Percentiles rank a stretch among this genome's conserved stretches.
Conservation (phyloP, 2,329 filamentous ascomycete genomes). For the Sordariomycetes sp. region DNA sequence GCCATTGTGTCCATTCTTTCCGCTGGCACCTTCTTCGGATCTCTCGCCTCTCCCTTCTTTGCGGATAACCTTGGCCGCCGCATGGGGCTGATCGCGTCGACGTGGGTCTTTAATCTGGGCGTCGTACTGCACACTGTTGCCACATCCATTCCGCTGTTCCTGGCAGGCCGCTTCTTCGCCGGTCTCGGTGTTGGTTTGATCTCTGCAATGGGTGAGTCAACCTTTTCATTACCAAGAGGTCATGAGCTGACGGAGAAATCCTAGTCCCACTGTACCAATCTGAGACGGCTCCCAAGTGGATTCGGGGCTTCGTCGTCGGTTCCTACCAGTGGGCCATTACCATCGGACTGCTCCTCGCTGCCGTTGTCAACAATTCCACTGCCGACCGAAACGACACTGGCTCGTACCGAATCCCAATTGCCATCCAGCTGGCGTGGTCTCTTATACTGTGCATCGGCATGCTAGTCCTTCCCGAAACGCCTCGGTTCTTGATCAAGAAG, state of each 20-base stretch:
- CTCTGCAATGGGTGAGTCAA: slow-evolving; percentile 43
- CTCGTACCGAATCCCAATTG: slow-evolving; percentile 50
- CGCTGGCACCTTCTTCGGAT: slow-evolving; percentile 65
- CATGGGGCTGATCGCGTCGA: slow-evolving; percentile 45
- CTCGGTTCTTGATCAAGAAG: slow-evolving; percentile 54
- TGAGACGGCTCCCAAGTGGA: slow-evolving; percentile 60
- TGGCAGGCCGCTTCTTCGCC: slow-evolving; percentile 60
- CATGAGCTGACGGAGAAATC: background rate
- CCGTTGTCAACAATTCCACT: slow-evolving; percentile 53
- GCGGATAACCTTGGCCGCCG: slow-evolving; percentile 56
- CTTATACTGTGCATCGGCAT: slow-evolving; percentile 52
- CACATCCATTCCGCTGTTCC: slow-evolving; percentile 46
- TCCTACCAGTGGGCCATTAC: slow-evolving; percentile 60
- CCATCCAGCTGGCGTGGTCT: slow-evolving; percentile 55
- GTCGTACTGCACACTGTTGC: slow-evolving; percentile 54
- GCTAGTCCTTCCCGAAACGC: slow-evolving; percentile 57
- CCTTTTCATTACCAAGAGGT: too few species aligned
- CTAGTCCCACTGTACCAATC: slow-evolving; percentile 58
- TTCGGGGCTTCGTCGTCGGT: slow-evolving; percentile 57
- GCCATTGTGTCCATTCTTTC: slow-evolving; percentile 64
- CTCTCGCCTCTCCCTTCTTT: slow-evolving; percentile 46
- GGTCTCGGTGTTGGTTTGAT: slow-evolving; percentile 63
- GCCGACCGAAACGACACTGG: slow-evolving; percentile 36
- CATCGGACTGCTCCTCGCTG: slow-evolving; percentile 52
- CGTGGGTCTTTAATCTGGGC: slow-evolving; percentile 51